Conservation (phyloP, 345 rosid genomes). For the Brassica rapa region DNA sequence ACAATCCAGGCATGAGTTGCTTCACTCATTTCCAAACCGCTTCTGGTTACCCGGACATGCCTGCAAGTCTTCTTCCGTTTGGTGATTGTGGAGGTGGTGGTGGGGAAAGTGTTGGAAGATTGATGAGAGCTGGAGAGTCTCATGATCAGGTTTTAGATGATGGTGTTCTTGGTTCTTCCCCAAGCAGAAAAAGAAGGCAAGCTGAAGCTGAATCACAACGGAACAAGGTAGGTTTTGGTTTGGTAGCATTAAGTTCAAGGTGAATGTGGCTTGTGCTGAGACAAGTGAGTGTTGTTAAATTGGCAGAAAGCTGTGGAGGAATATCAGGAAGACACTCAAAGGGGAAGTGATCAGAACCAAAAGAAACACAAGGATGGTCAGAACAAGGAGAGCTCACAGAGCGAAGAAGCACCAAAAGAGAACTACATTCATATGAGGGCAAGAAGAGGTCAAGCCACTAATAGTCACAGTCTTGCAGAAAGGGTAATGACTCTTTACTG, state of each 20-base stretch:
- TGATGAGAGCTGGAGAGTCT: slow-evolving; percentile 42
- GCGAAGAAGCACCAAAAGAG: not conserved
- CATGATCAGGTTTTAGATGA: slow-evolving; percentile 52
- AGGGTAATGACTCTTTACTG: slow-evolving; percentile 52
- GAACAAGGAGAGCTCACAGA: slow-evolving; percentile 34
- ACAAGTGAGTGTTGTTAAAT: slow-evolving; percentile 16
- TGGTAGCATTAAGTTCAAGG: slow-evolving; percentile 1
- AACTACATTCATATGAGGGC: slow-evolving; percentile 88
- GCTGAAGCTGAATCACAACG: slow-evolving; percentile 50
- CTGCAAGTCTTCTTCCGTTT: slow-evolving; percentile 56
- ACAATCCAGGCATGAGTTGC: slow-evolving; percentile 57
- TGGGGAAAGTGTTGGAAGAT: slow-evolving; percentile 46
- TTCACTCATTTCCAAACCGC: slow-evolving; percentile 51
- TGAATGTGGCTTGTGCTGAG: not conserved
- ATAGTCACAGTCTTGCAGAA: slow-evolving; percentile 96
- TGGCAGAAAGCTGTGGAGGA: slow-evolving; percentile 53
- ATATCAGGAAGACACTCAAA: slow-evolving; percentile 47
- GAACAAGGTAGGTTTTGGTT: slow-evolving; percentile 54
- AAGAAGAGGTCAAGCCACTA: slow-evolving; percentile 94
- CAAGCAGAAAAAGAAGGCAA: slow-evolving; percentile 63
- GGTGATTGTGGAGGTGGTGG: slow-evolving; percentile 59
- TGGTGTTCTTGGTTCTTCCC: slow-evolving; percentile 46
- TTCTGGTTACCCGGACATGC: slow-evolving; percentile 54
- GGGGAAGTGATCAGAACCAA: slow-evolving; percentile 55
- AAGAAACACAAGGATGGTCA: slow-evolving; percentile 63